Evolutionary conservation across 2,329 filamentous ascomycete species (phyloP).

Genomic region (Aspergillus spinulosporus): DNA sequence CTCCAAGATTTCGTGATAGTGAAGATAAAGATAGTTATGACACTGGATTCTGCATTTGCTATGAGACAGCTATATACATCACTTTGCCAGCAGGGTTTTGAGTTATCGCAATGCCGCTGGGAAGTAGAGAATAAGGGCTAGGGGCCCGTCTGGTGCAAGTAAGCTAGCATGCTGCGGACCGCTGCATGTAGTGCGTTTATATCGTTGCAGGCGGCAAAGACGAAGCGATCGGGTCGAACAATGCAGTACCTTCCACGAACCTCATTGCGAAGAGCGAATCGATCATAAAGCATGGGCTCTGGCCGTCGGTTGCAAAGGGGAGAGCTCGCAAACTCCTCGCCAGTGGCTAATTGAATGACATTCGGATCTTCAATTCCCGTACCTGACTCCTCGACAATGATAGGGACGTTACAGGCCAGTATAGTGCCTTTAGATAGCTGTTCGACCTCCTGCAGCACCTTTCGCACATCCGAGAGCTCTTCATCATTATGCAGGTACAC

Average conservation of each 20-base stretch:
- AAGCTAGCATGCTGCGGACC: too few relatives aligned
- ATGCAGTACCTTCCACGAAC: conserved; percentile 30
- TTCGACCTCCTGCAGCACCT: neutral
- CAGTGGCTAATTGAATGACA: conserved; percentile 24
- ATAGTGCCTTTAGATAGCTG: neutral
- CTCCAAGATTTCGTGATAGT: too few relatives aligned
- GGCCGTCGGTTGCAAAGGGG: conserved; percentile 30
- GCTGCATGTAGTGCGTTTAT: too few relatives aligned
- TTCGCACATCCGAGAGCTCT: neutral
- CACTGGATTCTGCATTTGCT: too few relatives aligned
- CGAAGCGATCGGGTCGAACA: conserved; percentile 35
- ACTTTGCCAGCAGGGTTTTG: too few relatives aligned
- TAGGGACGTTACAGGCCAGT: neutral
- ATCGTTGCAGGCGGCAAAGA: conserved; percentile 33
- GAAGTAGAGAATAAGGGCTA: too few relatives aligned
- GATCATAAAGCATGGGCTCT: conserved; percentile 30
- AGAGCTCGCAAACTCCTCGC: conserved; percentile 31
- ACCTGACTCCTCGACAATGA: neutral
- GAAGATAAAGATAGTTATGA: too few relatives aligned
- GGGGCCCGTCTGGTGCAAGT: too few relatives aligned
- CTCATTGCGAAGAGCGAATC: conserved; percentile 24
- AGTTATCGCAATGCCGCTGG: too few relatives aligned
- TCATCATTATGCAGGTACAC: neutral
- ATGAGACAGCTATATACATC: too few relatives aligned
- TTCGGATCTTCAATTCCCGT: neutral